A percentile compares a stretch with the other conserved stretches of the same genome.
Evolutionary conservation across 139 green algal genomes (phyloP).

Genomic region (Marvania coccoides): DNA sequence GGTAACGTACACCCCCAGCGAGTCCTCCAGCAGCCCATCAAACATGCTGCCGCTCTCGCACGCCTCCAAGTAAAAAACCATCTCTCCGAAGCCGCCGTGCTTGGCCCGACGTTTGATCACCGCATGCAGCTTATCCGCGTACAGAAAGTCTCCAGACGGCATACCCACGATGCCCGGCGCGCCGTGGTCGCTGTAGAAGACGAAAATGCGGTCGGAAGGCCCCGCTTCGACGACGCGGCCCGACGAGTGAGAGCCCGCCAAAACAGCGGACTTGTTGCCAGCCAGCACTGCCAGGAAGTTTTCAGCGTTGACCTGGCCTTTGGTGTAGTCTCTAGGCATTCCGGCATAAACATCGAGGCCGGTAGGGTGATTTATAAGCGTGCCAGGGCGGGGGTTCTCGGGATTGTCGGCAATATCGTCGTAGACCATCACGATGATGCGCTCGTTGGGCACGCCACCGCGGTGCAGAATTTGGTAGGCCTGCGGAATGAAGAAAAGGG

Average conservation of each 20-base stretch:
- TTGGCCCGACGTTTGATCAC: conserved; percentile 40
- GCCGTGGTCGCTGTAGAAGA: conserved; percentile 68
- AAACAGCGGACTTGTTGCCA: conserved; percentile 50
- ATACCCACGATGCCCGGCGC: conserved; percentile 83
- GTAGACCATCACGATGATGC: conserved; percentile 81
- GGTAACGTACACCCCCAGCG: conserved; percentile 57
- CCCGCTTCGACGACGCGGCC: conserved; percentile 50
- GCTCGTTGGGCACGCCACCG: conserved; percentile 45
- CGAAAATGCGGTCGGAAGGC: conserved; percentile 71
- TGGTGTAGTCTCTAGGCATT: conserved; percentile 78
- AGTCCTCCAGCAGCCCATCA: conserved; percentile 60
- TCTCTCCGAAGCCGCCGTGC: conserved; percentile 64
- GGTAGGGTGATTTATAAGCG: conserved; percentile 85
- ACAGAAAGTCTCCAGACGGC: conserved; percentile 78
- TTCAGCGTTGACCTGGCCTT: conserved; percentile 62
- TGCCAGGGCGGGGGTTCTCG: conserved; percentile 71
- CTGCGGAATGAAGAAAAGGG: conserved; percentile 26
- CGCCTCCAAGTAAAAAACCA: conserved; percentile 87
- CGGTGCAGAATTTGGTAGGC: conserved; percentile 67
- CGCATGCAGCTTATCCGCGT: conserved; percentile 74
- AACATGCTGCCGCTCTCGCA: conserved; percentile 94
- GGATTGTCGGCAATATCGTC: conserved; percentile 79
- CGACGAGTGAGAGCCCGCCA: background rate
- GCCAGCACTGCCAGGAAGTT: conserved; percentile 80
- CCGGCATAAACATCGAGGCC: conserved; percentile 81